Evolutionary conservation across 2,329 filamentous ascomycete species (phyloP).

Genomic region (Claviceps spartinae): DNA sequence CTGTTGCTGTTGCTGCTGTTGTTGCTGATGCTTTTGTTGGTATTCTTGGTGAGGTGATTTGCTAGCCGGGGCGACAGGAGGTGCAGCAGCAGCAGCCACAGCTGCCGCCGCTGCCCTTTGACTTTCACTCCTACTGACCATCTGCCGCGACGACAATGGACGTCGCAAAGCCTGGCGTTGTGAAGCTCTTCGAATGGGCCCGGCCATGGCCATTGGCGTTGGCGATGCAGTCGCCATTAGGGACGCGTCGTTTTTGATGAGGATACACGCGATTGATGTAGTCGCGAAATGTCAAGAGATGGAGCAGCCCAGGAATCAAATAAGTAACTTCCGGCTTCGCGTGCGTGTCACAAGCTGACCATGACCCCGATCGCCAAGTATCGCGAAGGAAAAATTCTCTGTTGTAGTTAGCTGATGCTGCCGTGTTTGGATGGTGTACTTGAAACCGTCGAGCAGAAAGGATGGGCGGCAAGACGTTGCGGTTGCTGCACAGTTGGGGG

Average conservation of each 20-base stretch:
- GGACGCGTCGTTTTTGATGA: conserved; percentile 8
- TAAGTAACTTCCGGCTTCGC: conserved; percentile 4
- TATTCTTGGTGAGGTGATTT: conserved; percentile 23
- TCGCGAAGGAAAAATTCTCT: conserved; percentile 12
- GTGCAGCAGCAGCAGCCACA: conserved; percentile 13
- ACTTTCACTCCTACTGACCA: conserved; percentile 31
- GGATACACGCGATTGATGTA: not conserved
- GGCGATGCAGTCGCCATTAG: conserved; percentile 40
- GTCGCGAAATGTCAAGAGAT: conserved; percentile 1
- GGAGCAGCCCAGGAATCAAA: conserved; percentile 11
- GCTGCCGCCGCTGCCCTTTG: conserved; percentile 24
- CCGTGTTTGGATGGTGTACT: conserved; percentile 15
- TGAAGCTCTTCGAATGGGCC: conserved; percentile 38
- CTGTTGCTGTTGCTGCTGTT: too few relatives aligned
- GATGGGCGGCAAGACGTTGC: conserved; percentile 1
- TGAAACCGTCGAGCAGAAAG: conserved; percentile 5
- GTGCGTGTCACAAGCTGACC: conserved; percentile 26
- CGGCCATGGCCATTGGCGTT: conserved; percentile 39
- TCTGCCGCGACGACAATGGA: conserved; percentile 33
- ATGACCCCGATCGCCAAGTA: conserved; percentile 20
- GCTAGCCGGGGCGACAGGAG: conserved; percentile 13
- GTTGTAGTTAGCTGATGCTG: conserved; percentile 16
- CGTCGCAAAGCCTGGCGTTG: conserved; percentile 41
- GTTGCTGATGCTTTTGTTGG: too few relatives aligned
- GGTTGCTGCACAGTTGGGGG: conserved; percentile 15